These are phyloP conservation scores for Rosa lucieae DNA, from an alignment of 306 rosid genomes.

Conservation along the genomic window DNA sequence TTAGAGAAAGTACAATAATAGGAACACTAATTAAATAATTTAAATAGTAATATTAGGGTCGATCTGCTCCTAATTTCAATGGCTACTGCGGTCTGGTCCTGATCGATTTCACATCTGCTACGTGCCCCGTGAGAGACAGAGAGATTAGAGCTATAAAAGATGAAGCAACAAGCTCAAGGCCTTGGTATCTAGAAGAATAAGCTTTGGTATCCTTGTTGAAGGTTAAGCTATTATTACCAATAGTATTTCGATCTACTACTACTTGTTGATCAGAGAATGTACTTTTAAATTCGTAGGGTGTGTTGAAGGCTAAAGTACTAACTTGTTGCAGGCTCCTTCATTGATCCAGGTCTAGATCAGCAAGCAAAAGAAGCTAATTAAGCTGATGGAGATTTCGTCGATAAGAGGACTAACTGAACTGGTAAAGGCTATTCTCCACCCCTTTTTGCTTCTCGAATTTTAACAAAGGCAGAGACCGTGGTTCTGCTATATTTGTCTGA, in stretches of 20 bases:
- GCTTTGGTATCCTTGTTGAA: slow-evolving; percentile 19
- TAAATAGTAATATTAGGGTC: not conserved
- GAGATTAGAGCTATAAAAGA: slow-evolving; percentile 30
- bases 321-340: slow-evolving; percentile 26
- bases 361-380: slow-evolving; percentile 15
- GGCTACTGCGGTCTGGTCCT: not conserved
- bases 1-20: not conserved
- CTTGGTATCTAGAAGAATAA: slow-evolving; percentile 11
- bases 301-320: slow-evolving; percentile 7
- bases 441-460: not conserved
- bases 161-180: slow-evolving; percentile 27
- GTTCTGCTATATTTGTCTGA: not conserved
- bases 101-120: slow-evolving; percentile 38
- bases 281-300: not conserved
- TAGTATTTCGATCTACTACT: not conserved
- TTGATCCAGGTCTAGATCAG: slow-evolving; percentile 24
- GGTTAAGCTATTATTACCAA: not conserved
- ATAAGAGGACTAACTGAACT: slow-evolving; percentile 50
- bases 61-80: slow-evolving; percentile 15
- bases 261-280: not conserved
- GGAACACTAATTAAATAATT: not conserved
- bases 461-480: not conserved
- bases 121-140: slow-evolving; percentile 37
- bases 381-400: slow-evolving; percentile 62
- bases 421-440: slow-evolving; percentile 40